Percentiles rank a stretch among this genome's conserved stretches.
Conservation (phyloP, 2,329 filamentous ascomycete species). For the Aspergillus felis region DNA sequence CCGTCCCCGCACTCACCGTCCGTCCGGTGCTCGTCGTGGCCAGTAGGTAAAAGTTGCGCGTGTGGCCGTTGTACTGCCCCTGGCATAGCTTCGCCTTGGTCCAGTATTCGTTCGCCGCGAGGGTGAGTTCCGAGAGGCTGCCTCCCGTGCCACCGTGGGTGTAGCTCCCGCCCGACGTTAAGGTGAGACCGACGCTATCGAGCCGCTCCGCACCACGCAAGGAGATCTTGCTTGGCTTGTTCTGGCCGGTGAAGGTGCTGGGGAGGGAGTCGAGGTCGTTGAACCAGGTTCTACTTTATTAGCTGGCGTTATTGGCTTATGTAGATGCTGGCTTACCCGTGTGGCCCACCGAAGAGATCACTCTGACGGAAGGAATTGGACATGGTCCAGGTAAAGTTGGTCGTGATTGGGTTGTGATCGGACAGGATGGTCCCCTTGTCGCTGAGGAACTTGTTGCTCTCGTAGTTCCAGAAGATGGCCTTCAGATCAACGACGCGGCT, state of each 20-base stretch:
- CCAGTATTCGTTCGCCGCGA: conserved; percentile 50
- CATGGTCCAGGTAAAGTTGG: conserved; percentile 32
- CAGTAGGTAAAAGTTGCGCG: conserved; percentile 54
- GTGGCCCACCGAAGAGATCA: conserved; percentile 24
- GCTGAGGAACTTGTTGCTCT: conserved; percentile 52
- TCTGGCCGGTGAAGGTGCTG: conserved; percentile 28
- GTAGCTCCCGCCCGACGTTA: conserved; percentile 48
- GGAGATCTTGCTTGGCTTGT: conserved; percentile 21
- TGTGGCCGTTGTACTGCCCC: conserved; percentile 43
- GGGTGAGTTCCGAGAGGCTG: conserved; percentile 37
- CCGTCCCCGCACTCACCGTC: conserved; percentile 43
- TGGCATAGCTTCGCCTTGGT: conserved; percentile 49
- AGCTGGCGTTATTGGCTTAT: neutral
- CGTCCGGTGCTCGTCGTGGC: conserved; percentile 51
- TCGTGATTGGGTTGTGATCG: conserved; percentile 60
- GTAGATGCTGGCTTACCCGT: conserved; percentile 12
- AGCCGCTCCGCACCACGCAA: conserved; percentile 49
- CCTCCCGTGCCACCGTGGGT: conserved; percentile 55
- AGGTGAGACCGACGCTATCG: conserved; percentile 48
- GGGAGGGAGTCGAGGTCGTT: conserved; percentile 49
- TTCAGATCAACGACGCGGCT: conserved; percentile 49
- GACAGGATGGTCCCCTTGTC: conserved; percentile 56
- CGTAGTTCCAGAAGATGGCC: conserved; percentile 47
- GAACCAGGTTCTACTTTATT: conserved; percentile 44
- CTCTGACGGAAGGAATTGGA: conserved; percentile 49